Base-by-base conservation (phyloP, 2,329 filamentous ascomycete genomes). In the Colletotrichum sojae region DNA sequence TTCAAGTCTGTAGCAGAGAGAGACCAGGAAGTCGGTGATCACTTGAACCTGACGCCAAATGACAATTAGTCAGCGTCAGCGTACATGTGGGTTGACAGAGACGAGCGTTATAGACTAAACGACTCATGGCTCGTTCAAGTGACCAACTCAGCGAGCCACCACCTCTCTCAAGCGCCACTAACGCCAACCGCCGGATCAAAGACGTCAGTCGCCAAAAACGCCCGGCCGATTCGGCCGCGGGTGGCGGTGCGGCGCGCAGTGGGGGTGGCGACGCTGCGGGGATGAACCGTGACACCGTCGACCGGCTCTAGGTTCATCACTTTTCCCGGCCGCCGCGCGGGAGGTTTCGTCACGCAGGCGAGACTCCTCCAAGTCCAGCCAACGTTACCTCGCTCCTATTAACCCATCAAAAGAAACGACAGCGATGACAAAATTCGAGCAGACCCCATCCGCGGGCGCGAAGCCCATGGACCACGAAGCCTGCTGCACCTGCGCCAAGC, bases 401-500 rank as follows among this genome's bases (percentile, higher is more conserved):
- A 8, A 49, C 8, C 46, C 16, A 49, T 22, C 46, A 20, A 4
- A 49, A 22, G 8, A 25, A 56, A 25, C 6, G 22, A 40, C 36
- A 18, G n/a, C 15, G 49, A 61, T 67, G 56, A 69, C 46, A 12
- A 22, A 51, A 36, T 36, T 20, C 55, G 45, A 67, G 15, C 36
- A 31, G 6, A 27, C 18, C 16, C 36, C 56, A 6, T 31, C 63
- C 12, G 22, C 48, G 15, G 39, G 31, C 20, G 48, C n/a, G 57
- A 46, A 51, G 46, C 36, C 66, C 16, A n/a, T 25, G 40, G 63
- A 45, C 51, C 40, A 51, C 51, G 79, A 81, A 31, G 84, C 87
- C 15, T 94, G 92, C 80, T 93, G 91, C 77, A 94, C 91, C 22
- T 94, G 92, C 79, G 90, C 91, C 36, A 84, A 83, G 25, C 80